phyloP scores from a whole-genome alignment of 2,329 filamentous ascomycete species.

The Aureobasidium subglaciale region DNA sequence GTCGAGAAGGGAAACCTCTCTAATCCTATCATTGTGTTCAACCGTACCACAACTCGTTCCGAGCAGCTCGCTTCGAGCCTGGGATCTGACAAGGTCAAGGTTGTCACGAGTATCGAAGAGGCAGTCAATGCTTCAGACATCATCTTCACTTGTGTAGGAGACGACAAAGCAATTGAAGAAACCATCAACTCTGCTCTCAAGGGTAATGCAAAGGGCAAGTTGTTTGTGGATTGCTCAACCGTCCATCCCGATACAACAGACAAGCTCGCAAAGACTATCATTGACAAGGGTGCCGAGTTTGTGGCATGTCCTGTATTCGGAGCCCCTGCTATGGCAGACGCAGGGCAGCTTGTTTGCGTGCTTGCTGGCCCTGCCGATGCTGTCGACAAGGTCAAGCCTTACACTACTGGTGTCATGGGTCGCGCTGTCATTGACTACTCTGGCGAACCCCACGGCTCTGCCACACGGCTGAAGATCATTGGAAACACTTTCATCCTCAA shows the following conservation, averaged over 20 bases:
- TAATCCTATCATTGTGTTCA: conserved; percentile 69
- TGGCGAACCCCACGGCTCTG: conserved; percentile 60
- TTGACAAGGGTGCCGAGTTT: conserved; percentile 60
- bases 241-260: conserved; percentile 77
- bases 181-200: conserved; percentile 54
- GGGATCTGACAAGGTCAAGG: conserved; percentile 53
- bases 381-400: conserved; percentile 60
- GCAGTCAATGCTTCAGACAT: conserved; percentile 64
- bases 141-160: conserved; percentile 73
- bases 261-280: conserved; percentile 52
- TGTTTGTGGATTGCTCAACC: conserved; percentile 83
- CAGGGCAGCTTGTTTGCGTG: conserved; percentile 65
- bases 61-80: conserved; percentile 57
- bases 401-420: conserved; percentile 65
- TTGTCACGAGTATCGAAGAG: conserved; percentile 57
- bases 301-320: conserved; percentile 71
- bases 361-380: conserved; percentile 57
- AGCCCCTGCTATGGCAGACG: conserved; percentile 62
- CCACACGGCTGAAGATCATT: conserved; percentile 69
- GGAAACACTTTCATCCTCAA: conserved; percentile 82
- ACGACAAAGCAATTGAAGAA: conserved; percentile 64
- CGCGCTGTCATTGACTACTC: conserved; percentile 63
- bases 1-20: conserved; percentile 67
- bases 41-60: conserved; percentile 64
- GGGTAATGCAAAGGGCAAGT: conserved; percentile 53